Percentiles rank a stretch among this genome's conserved stretches.
phyloP scores from a whole-genome alignment of 176 grass and related monocot genomes.

The Pontederia paniculata region DNA sequence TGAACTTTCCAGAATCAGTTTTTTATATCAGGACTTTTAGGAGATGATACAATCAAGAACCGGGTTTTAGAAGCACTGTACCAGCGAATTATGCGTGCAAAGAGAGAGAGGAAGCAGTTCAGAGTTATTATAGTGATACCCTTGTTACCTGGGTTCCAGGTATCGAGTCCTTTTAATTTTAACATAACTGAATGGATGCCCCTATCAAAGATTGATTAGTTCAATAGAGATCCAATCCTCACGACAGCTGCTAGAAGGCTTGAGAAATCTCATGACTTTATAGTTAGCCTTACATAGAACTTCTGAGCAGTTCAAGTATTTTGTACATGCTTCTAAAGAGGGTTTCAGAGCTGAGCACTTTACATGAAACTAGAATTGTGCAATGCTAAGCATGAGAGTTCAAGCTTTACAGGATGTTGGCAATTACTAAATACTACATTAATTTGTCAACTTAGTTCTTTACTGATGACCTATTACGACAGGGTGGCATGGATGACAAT shows the following conservation, averaged over 20 bases:
- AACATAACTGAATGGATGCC: too few relatives aligned
- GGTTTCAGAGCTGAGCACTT: too few relatives aligned
- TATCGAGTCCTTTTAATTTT: conserved; percentile 1
- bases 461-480: conserved; percentile 3
- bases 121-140: conserved; percentile 74
- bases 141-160: conserved; percentile 83
- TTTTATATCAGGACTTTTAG: conserved; percentile 80
- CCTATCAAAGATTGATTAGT: too few relatives aligned
- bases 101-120: conserved; percentile 54
- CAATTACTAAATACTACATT: neutral
- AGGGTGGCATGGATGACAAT: conserved; percentile 72
- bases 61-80: conserved; percentile 75
- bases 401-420: too few relatives aligned
- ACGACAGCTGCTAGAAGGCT: too few relatives aligned
- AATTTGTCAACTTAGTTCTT: conserved; percentile 7
- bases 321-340: too few relatives aligned
- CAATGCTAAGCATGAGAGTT: too few relatives aligned
- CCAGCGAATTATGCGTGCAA: conserved; percentile 60
- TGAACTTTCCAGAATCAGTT: conserved; percentile 62
- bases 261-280: too few relatives aligned
- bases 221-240: too few relatives aligned
- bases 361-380: too few relatives aligned
- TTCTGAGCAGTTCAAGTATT: too few relatives aligned
- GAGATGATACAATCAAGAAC: conserved; percentile 71
- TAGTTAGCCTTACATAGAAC: too few relatives aligned